Evolutionary conservation across 306 rosid species (phyloP).

Genomic region (Sicyos baderoa): DNA sequence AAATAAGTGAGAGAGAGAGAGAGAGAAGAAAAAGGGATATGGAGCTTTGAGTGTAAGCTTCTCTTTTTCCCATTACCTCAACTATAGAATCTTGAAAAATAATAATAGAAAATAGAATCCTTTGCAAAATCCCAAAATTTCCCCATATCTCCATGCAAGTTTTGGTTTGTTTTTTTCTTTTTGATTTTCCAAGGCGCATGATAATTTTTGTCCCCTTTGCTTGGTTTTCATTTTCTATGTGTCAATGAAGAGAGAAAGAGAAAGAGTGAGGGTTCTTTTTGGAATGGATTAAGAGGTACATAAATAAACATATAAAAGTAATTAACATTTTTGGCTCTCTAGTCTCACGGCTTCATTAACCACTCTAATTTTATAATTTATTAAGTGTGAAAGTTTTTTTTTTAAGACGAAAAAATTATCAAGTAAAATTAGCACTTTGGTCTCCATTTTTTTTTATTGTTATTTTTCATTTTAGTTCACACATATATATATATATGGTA

Average conservation of each 20-base stretch:
- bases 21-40: constrained; percentile 9
- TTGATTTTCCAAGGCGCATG: constrained; percentile 33
- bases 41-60: constrained; percentile 61
- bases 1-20: background rate
- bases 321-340: background rate
- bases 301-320: background rate
- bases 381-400: background rate
- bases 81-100: constrained; percentile 28
- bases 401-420: background rate
- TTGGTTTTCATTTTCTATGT: constrained; percentile 20
- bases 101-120: background rate
- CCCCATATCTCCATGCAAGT: constrained; percentile 51
- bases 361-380: background rate
- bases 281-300: no score
- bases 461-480: background rate
- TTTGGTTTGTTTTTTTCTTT: constrained; percentile 19
- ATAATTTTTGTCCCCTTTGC: constrained; percentile 39
- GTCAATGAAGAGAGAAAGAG: background rate
- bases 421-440: background rate
- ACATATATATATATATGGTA: background rate
- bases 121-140: constrained; percentile 26
- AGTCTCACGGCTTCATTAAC: background rate
- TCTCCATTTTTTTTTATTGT: background rate
- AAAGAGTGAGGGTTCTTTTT: background rate
- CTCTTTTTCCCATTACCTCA: constrained; percentile 32